phyloP scores from a whole-genome alignment of 495 filamentous ascomycete species.

The Evernia prunastri region DNA sequence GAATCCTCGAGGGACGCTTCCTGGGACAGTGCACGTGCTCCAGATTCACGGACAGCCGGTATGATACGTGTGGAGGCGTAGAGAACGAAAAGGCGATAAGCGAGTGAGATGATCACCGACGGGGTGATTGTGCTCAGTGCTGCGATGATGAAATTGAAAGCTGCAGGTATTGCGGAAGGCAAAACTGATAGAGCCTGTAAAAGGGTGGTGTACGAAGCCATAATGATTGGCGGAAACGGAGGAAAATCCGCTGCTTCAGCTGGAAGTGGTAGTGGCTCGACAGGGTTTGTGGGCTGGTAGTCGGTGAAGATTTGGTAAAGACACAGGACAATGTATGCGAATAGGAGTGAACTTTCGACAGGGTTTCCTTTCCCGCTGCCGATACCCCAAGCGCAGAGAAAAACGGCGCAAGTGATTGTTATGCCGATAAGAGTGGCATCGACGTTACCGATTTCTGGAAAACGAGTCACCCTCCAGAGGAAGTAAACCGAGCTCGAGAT shows the following conservation, averaged over 20 bases:
- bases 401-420: conserved; percentile 82
- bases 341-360: conserved; percentile 90
- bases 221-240: conserved; percentile 89
- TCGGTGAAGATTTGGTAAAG: conserved; percentile 99
- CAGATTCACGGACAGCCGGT: conserved; percentile 80
- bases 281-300: conserved; percentile 69
- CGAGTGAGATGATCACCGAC: conserved; percentile 86
- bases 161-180: conserved; percentile 75
- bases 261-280: conserved; percentile 48
- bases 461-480: conserved; percentile 87
- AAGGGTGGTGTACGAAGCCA: conserved; percentile 95
- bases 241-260: conserved; percentile 72
- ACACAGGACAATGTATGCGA: conserved; percentile 94
- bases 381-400: conserved; percentile 90
- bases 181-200: conserved; percentile 76
- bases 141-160: conserved; percentile 78
- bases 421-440: conserved; percentile 90
- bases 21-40: conserved; percentile 71
- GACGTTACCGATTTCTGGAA: conserved; percentile 88
- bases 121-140: conserved; percentile 91
- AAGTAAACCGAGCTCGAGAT: conserved; percentile 95
- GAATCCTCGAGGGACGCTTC: conserved; percentile 78
- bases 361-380: conserved; percentile 90
- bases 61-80: conserved; percentile 96
- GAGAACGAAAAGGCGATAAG: conserved; percentile 87